Evolutionary conservation across 2,329 filamentous ascomycete genomes (phyloP).

Genomic region (Phialophora tarda): DNA sequence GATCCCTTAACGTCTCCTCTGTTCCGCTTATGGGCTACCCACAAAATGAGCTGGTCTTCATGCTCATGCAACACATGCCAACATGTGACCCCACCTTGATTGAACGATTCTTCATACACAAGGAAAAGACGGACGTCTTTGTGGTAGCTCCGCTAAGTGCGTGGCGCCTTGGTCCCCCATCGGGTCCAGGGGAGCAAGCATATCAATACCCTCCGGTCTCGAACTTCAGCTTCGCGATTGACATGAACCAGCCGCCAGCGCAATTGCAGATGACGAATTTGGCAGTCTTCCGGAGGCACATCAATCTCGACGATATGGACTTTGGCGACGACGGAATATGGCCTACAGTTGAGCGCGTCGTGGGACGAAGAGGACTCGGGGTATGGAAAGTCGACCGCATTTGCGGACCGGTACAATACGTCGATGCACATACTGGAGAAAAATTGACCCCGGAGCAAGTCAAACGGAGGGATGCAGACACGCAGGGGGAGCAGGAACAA

Average conservation of each 20-base stretch:
- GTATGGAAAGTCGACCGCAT: conserved; percentile 53
- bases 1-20: conserved; percentile 47
- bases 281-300: conserved; percentile 53
- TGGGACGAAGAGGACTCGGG: conserved; percentile 56
- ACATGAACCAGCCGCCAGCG: conserved; percentile 31
- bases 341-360: conserved; percentile 52
- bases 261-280: conserved; percentile 41
- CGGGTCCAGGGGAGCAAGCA: background rate
- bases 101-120: conserved; percentile 31
- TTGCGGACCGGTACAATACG: conserved; percentile 34
- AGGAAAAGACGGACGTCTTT: conserved; percentile 43
- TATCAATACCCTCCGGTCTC: conserved; percentile 29
- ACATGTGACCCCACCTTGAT: conserved; percentile 32
- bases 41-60: conserved; percentile 48
- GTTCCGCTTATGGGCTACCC: conserved; percentile 57
- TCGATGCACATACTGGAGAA: conserved; percentile 22
- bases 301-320: conserved; percentile 60
- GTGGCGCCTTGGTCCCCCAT: conserved; percentile 29
- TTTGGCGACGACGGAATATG: conserved; percentile 56
- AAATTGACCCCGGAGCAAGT: conserved; percentile 1
- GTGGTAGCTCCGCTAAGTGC: conserved; percentile 55
- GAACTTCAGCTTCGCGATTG: conserved; percentile 36
- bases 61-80: conserved; percentile 47
- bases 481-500: background rate
- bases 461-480: background rate